Evolutionary conservation across 1,139 yeast species (phyloP).

Genomic region (Wickerhamomyces sp.): DNA sequence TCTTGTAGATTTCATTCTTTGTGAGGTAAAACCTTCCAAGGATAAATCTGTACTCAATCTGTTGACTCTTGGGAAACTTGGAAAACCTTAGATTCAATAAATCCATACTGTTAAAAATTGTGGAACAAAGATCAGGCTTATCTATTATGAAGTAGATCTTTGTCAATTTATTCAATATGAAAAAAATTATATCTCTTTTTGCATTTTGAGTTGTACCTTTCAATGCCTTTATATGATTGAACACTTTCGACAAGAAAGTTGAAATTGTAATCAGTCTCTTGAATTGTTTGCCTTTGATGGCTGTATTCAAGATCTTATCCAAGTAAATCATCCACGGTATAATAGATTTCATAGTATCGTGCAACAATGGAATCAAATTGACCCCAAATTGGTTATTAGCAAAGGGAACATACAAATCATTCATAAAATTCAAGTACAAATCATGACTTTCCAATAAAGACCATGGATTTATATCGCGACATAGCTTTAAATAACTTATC

Average conservation of each 20-base stretch:
- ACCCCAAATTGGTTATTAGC: slow-evolving; percentile 47
- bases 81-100: slow-evolving; percentile 44
- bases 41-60: slow-evolving; percentile 62
- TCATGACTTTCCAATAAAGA: slow-evolving; percentile 56
- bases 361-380: slow-evolving; percentile 40
- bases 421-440: slow-evolving; percentile 45
- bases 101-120: slow-evolving; percentile 40
- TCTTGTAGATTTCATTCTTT: slow-evolving; percentile 50
- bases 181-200: slow-evolving; percentile 50
- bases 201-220: slow-evolving; percentile 12
- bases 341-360: slow-evolving; percentile 36
- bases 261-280: slow-evolving; percentile 25
- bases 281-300: slow-evolving; percentile 29
- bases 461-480: slow-evolving; percentile 57
- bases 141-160: slow-evolving; percentile 56
- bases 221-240: slow-evolving; percentile 20
- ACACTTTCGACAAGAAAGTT: slow-evolving; percentile 20
- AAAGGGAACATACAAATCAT: slow-evolving; percentile 55
- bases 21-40: slow-evolving; percentile 62
- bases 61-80: slow-evolving; percentile 44
- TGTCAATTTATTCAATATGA: slow-evolving; percentile 55
- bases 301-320: slow-evolving; percentile 41
- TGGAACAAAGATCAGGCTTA: slow-evolving; percentile 66
- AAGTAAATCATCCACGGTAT: slow-evolving; percentile 47
- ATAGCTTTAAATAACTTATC: slow-evolving; percentile 44